Evolutionary conservation across 495 filamentous ascomycete genomes (phyloP).

Genomic region (Xylaria venustula): DNA sequence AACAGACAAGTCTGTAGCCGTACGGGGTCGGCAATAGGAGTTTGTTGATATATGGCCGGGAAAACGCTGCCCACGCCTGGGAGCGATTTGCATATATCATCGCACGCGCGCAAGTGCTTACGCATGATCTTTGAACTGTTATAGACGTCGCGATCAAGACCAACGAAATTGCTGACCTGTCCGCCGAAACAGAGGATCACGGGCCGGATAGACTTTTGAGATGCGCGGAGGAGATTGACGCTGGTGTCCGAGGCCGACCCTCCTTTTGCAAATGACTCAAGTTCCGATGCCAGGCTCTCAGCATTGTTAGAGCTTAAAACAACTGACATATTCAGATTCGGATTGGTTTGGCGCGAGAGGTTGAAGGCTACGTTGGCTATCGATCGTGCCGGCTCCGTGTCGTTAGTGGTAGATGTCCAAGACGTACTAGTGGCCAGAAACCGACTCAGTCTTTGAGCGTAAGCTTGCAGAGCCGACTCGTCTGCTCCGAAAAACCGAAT

Average conservation of each 20-base stretch:
- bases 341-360: slow-evolving; percentile 31
- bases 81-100: slow-evolving; percentile 38
- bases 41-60: slow-evolving; percentile 42
- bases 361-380: slow-evolving; percentile 38
- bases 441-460: neutral
- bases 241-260: slow-evolving; percentile 16
- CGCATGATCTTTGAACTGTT: slow-evolving; percentile 34
- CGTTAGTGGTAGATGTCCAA: no score
- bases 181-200: slow-evolving; percentile 57
- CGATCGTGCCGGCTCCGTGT: neutral
- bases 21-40: slow-evolving; percentile 35
- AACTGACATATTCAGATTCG: slow-evolving; percentile 22
- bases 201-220: neutral
- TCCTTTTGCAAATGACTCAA: neutral
- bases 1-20: slow-evolving; percentile 44
- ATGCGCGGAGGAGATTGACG: neutral
- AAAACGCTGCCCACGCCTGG: slow-evolving; percentile 29
- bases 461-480: neutral
- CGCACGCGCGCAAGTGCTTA: slow-evolving; percentile 42
- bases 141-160: slow-evolving; percentile 40
- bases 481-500: neutral
- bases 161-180: slow-evolving; percentile 46
- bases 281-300: slow-evolving; percentile 17
- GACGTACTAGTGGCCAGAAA: neutral
- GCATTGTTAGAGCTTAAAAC: slow-evolving; percentile 28